These are phyloP conservation scores for Crotalaria pallida DNA, from an alignment of 306 rosid species.

Conservation along the genomic window DNA sequence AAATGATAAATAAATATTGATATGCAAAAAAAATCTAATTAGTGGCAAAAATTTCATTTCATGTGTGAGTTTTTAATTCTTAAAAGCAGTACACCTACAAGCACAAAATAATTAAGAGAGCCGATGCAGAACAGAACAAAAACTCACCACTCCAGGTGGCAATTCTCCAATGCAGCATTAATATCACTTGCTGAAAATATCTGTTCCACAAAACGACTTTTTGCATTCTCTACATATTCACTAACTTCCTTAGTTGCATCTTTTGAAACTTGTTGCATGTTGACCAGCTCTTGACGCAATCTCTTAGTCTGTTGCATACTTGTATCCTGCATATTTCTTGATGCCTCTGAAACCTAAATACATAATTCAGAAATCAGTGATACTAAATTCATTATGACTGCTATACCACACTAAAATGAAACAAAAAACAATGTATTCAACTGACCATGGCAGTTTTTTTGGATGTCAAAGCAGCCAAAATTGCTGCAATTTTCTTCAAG, in stretches of 20 bases:
- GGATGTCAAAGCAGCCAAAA: slow-evolving; percentile 57
- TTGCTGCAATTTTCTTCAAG: slow-evolving; percentile 52
- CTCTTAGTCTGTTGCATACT: slow-evolving; percentile 43
- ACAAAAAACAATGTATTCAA: neutral
- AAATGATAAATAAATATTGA: neutral
- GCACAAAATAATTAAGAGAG: neutral
- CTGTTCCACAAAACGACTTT: slow-evolving; percentile 44
- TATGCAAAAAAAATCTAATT: neutral
- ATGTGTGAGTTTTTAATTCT: neutral
- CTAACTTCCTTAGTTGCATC: slow-evolving; percentile 47
- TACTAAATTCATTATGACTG: neutral
- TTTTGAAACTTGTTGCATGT: slow-evolving; percentile 56
- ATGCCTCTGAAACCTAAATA: slow-evolving; percentile 66
- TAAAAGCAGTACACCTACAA: neutral
- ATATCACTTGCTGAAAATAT: slow-evolving; percentile 41
- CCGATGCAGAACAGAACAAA: neutral
- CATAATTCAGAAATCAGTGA: slow-evolving; percentile 20
- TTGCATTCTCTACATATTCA: slow-evolving; percentile 40
- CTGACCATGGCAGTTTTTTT: slow-evolving; percentile 60
- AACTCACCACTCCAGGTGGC: slow-evolving; percentile 63
- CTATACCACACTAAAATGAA: neutral
- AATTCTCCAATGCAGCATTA: slow-evolving; percentile 40
- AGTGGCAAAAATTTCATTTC: neutral
- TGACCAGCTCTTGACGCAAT: slow-evolving; percentile 48
- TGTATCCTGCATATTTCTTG: slow-evolving; percentile 46